A percentile compares a stretch with the other conserved stretches of the same genome.
Evolutionary conservation across 2,329 filamentous ascomycete genomes (phyloP).

Genomic region (Myriangium duriaei): DNA sequence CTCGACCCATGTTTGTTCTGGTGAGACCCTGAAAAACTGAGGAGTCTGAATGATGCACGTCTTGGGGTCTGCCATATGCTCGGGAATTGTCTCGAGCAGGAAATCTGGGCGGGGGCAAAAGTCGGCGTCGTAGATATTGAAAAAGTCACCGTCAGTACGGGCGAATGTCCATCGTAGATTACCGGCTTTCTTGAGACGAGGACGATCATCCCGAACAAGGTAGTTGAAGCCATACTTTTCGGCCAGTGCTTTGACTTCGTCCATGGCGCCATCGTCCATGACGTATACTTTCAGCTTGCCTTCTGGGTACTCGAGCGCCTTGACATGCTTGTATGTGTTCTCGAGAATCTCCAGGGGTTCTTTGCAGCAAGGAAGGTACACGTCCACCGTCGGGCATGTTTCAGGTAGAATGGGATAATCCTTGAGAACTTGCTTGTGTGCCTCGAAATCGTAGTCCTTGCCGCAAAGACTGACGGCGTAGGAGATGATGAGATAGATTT

Average conservation of each 20-base stretch:
- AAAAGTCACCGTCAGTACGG: constrained; percentile 28
- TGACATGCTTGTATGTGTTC: constrained; percentile 27
- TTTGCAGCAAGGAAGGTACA: constrained; percentile 31
- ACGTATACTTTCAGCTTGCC: constrained; percentile 28
- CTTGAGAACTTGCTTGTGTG: constrained; percentile 22
- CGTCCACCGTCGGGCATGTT: constrained; percentile 28
- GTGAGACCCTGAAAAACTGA: constrained; percentile 29
- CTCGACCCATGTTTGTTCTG: constrained; percentile 33
- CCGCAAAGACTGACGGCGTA: constrained; percentile 30
- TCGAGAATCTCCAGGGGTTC: constrained; percentile 30
- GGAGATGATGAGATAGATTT: constrained; percentile 31
- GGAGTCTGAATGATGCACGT: constrained; percentile 31
- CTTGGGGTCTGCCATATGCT: constrained; percentile 28
- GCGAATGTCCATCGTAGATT: constrained; percentile 32
- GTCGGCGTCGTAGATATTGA: constrained; percentile 32
- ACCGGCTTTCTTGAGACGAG: constrained; percentile 31
- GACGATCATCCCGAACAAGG: constrained; percentile 30
- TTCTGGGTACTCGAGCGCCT: constrained; percentile 26
- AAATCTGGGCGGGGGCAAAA: constrained; percentile 33
- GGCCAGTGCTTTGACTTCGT: constrained; percentile 22
- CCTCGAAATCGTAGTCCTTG: constrained; percentile 27
- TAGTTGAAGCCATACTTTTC: constrained; percentile 27
- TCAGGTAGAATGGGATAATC: constrained; percentile 23
- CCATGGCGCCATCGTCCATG: constrained; percentile 28
- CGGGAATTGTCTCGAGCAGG: constrained; percentile 27